Evolutionary conservation across 2,329 filamentous ascomycete genomes (phyloP).

Genomic region (Blastomyces silverae): DNA sequence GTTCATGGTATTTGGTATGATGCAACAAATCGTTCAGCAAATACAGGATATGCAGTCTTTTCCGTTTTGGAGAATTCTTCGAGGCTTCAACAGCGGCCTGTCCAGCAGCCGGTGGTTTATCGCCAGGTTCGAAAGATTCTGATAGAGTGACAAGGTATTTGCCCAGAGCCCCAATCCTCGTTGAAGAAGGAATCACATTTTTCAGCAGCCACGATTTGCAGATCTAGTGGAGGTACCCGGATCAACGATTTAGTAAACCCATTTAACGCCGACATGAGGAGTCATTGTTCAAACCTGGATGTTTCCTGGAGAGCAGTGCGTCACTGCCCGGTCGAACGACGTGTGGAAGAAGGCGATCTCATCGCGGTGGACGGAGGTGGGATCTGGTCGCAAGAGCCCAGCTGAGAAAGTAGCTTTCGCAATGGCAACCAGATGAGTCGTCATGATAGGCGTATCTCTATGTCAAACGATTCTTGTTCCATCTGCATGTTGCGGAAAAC

Average conservation of each 20-base stretch:
- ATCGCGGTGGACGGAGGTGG: conserved; percentile 59
- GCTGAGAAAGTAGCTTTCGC: conserved; percentile 73
- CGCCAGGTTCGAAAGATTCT: conserved; percentile 46
- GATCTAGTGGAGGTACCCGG: conserved; percentile 51
- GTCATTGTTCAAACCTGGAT: conserved; percentile 69
- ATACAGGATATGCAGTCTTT: conserved; percentile 68
- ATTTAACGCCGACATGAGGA: conserved; percentile 25
- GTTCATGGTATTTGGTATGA: conserved; percentile 53
- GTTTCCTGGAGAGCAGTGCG: conserved; percentile 69
- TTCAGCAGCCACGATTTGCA: conserved; percentile 80
- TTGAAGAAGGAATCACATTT: conserved; percentile 61
- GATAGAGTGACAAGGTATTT: conserved; percentile 69
- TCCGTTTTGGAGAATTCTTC: conserved; percentile 54
- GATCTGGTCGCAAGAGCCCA: conserved; percentile 65
- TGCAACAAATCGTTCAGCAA: conserved; percentile 72
- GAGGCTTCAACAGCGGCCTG: conserved; percentile 20
- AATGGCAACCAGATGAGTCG: conserved; percentile 64
- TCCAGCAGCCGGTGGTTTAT: conserved; percentile 17
- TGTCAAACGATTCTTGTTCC: neutral
- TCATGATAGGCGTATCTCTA: conserved; percentile 44
- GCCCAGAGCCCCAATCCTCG: conserved; percentile 60
- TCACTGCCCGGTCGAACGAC: conserved; percentile 57
- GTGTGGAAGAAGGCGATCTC: conserved; percentile 64
- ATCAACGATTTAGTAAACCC: conserved; percentile 34
- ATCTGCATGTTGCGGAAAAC: neutral